Percentiles rank a stretch among this genome's conserved stretches.
Evolutionary conservation across 1,284 basidiomycete genomes (phyloP).

Genomic region (Xanthoconium separans): DNA sequence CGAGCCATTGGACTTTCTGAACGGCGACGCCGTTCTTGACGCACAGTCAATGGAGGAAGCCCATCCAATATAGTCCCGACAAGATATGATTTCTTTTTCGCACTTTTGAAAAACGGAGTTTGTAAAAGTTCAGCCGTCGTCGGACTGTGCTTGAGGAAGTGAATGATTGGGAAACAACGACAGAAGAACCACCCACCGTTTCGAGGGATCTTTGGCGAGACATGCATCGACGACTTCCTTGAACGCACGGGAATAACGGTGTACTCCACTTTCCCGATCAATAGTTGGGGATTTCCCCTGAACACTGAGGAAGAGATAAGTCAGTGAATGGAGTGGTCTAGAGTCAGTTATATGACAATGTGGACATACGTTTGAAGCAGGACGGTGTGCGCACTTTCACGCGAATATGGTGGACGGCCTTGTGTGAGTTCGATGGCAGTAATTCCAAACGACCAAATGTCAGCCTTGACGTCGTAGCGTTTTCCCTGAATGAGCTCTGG

Average conservation of each 20-base stretch:
- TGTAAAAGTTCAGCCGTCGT: constrained; percentile 77
- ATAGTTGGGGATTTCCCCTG: constrained; percentile 73
- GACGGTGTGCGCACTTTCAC: constrained; percentile 72
- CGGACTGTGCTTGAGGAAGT: constrained; percentile 47
- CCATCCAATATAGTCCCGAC: constrained; percentile 70
- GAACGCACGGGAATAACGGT: constrained; percentile 80
- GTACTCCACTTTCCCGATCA: constrained; percentile 66
- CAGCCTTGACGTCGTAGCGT: constrained; percentile 82
- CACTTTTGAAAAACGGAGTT: constrained; percentile 75
- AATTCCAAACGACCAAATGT: constrained; percentile 92
- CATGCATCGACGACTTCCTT: constrained; percentile 82
- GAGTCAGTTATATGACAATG: constrained; percentile 3
- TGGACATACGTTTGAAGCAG: constrained; percentile 67
- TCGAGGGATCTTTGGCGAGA: constrained; percentile 77
- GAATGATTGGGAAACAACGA: background rate
- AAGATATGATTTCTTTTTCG: constrained; percentile 75
- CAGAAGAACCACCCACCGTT: constrained; percentile 44
- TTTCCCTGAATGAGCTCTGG: constrained; percentile 85
- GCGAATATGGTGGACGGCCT: constrained; percentile 79
- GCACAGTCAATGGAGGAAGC: constrained; percentile 65
- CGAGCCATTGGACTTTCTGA: constrained; percentile 17
- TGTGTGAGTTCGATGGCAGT: constrained; percentile 84
- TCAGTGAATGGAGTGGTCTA: background rate
- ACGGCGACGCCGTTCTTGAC: constrained; percentile 54
- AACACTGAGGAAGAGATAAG: constrained; percentile 44